Evolutionary conservation across 139 green algal species (phyloP).

Genomic region (Chlamydomonas eustigma): DNA sequence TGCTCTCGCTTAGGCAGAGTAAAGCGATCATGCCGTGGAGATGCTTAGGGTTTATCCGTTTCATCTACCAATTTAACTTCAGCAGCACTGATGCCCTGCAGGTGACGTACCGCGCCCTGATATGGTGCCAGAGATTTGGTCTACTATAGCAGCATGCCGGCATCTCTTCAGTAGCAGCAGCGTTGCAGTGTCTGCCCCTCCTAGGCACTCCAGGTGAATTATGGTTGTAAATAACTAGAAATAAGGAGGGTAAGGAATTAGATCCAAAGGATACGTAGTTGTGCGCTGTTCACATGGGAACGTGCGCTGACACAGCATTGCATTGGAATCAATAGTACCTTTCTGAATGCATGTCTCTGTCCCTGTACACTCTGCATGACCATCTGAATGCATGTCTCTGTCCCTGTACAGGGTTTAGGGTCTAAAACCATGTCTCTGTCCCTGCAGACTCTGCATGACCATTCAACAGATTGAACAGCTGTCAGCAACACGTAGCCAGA

Average conservation of each 20-base stretch:
- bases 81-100: neutral
- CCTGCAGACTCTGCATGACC: constrained; percentile 34
- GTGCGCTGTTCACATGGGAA: neutral
- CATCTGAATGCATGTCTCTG: neutral
- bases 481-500: constrained; percentile 24
- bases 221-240: too few relatives aligned
- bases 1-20: too few relatives aligned
- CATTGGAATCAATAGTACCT: neutral
- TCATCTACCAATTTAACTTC: neutral
- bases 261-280: neutral
- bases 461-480: constrained; percentile 41
- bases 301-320: neutral
- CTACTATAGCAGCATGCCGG: neutral
- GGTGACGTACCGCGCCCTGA: constrained; percentile 3
- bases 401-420: too few relatives aligned
- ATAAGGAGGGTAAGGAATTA: too few relatives aligned
- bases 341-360: neutral
- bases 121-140: constrained; percentile 17
- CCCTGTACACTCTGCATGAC: neutral
- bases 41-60: too few relatives aligned
- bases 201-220: constrained; percentile 35
- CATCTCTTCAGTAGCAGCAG: neutral
- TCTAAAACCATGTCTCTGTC: too few relatives aligned
- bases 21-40: too few relatives aligned
- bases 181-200: constrained; percentile 28